These are phyloP conservation scores for Myxozyma monticola DNA, from an alignment of 805 yeast species.

Conservation along the genomic window DNA sequence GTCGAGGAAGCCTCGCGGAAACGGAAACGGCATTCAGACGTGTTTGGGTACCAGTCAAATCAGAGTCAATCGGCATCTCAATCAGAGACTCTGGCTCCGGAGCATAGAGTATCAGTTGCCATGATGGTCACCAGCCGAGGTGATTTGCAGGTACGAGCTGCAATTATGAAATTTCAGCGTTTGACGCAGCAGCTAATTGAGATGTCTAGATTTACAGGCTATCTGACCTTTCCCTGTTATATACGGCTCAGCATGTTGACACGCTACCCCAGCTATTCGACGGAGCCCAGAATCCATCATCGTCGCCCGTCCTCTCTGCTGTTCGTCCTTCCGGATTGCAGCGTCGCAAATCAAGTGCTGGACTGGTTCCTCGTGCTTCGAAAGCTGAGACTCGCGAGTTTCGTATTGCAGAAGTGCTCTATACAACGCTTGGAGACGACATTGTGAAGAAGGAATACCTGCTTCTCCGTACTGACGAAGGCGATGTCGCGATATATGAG, in stretches of 20 bases:
- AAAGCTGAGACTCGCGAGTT: not conserved
- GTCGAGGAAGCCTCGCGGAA: slow-evolving; percentile 1
- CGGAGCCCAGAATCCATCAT: not conserved
- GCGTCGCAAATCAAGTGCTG: slow-evolving; percentile 23
- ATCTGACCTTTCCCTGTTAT: slow-evolving; percentile 3
- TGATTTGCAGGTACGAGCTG: slow-evolving; percentile 15
- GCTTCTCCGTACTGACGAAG: slow-evolving; percentile 74
- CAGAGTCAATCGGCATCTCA: not conserved
- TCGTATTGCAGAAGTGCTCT: slow-evolving; percentile 47
- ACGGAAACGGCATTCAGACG: slow-evolving; percentile 6
- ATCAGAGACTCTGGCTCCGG: not conserved
- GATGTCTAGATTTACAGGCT: slow-evolving; percentile 8
- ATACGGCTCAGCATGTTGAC: slow-evolving; percentile 1
- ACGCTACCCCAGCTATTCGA: slow-evolving; percentile 9
- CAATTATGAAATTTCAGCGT: no score
- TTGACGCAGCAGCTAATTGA: no score
- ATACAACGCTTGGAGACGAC: slow-evolving; percentile 64
- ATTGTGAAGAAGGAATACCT: slow-evolving; percentile 58
- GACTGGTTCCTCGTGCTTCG: slow-evolving; percentile 1
- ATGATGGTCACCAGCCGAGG: slow-evolving; percentile 20
- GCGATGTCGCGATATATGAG: slow-evolving; percentile 71
- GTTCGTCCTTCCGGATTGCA: not conserved
- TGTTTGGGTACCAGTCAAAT: no score
- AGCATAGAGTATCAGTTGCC: slow-evolving; percentile 1
- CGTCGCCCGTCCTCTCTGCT: not conserved